Evolutionary conservation across 1,284 basidiomycete species (phyloP), one percentile per base, ranked within the genome.

Genomic region (Ceratobasidium sp.): DNA sequence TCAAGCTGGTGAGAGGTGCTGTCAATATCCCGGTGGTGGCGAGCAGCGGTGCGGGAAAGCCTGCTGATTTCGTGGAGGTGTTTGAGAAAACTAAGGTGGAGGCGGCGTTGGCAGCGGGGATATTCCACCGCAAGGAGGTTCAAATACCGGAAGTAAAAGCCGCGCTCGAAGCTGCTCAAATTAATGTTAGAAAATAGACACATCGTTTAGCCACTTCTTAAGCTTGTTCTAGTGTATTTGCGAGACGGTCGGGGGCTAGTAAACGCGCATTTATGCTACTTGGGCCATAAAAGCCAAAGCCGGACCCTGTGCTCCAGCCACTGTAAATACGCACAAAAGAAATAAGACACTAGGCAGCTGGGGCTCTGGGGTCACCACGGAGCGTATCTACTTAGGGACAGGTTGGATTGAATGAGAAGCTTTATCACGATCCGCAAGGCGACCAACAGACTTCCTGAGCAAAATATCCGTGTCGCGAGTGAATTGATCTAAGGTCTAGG

Each of bases 11-110:
- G 69, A 91, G 91, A 79, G 82, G 83, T 63, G 87, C 85, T 48
- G 95, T 98, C 24, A 85, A 86, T 53, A 97, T 99, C 76, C 98
- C 98, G 0, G 94, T 99, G 65, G 92, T 99, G 22, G 96, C 97
- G 13, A 95, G 92, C 81, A 97, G 94, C 76, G 97, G 96, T 0
- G 98, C 98, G 29, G 98, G 98, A 5, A 85, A 83, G 43, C 83
- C 87, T 11, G 86, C 88, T 68, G 94, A 99, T 83, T 99, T 99
- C 82, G 87, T 90, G 39, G 88, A 95, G 72, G 92, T 98, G 22
- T 98, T 98, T 81, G 81, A 84, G 74, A 83, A 87, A 79, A 95
- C 94, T 3, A 86, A 84, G 2, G 95, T 91, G 0, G 98, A 99
- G 83, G 95, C 98, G 41, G 98, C 94, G 0, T 84, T 99, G 73